These are phyloP conservation scores for Eudorina sp. DNA, from an alignment of 139 green algal species.

Conservation along the genomic window DNA sequence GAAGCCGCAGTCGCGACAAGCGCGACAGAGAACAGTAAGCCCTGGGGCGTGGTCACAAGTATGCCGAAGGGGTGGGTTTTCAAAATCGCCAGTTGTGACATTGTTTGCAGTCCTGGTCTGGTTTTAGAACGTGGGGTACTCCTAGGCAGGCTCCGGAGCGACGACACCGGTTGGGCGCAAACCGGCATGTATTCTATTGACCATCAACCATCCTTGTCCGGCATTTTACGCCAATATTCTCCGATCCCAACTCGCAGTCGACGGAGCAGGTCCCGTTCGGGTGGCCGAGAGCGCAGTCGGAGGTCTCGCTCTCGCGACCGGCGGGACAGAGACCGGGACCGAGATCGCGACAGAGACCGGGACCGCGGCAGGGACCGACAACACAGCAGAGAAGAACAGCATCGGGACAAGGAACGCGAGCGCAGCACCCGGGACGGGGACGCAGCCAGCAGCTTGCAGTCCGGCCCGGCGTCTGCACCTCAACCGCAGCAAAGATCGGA, in stretches of 20 bases:
- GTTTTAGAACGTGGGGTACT: no score
- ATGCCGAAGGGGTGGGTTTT: no score
- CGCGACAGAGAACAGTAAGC: slow-evolving; percentile 31
- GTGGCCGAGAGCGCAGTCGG: slow-evolving; percentile 4
- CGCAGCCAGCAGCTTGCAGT: not conserved
- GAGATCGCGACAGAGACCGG: slow-evolving; percentile 11
- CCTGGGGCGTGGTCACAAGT: no score
- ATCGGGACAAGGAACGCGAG: slow-evolving; percentile 36
- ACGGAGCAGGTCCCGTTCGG: not conserved
- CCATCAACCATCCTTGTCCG: no score
- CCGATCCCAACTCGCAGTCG: not conserved
- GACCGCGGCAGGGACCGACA: slow-evolving; percentile 28
- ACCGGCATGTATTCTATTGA: no score
- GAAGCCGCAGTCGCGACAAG: slow-evolving; percentile 14
- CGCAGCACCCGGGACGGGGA: not conserved
- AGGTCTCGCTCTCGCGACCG: slow-evolving; percentile 8
- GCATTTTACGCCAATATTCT: no score
- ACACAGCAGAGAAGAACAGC: slow-evolving; percentile 22
- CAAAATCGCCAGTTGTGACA: no score
- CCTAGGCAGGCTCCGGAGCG: no score
- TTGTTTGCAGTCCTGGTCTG: no score
- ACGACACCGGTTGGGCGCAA: no score
- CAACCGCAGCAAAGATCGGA: not conserved
- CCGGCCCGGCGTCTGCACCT: not conserved
- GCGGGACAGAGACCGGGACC: not conserved